Percentiles rank a stretch among this genome's conserved stretches.
Conservation (phyloP, 257 asterid genomes). For the Schizonepeta tenuifolia region DNA sequence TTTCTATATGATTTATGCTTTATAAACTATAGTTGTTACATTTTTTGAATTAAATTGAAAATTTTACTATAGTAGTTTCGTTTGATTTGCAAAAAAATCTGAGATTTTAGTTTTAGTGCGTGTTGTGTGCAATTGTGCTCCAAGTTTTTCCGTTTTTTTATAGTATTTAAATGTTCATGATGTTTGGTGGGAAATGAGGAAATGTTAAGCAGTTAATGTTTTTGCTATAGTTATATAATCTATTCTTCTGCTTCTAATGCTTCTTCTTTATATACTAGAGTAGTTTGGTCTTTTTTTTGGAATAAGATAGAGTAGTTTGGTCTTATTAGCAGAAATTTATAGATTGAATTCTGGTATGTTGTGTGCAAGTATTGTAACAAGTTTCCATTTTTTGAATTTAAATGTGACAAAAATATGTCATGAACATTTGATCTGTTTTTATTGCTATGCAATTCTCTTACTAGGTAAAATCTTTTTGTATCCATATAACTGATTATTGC, state of each 20-base stretch:
- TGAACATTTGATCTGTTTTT: not conserved
- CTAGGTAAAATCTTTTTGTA: not conserved
- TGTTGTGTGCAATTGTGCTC: not conserved
- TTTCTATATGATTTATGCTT: conserved; percentile 9
- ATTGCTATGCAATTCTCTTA: not conserved
- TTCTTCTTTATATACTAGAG: not conserved
- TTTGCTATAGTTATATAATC: not conserved
- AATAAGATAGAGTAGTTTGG: not conserved
- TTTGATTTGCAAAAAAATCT: not conserved
- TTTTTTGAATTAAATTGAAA: too few relatives aligned
- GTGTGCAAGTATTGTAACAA: not conserved
- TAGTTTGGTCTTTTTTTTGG: not conserved
- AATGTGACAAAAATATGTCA: conserved; percentile 9
- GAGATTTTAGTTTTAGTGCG: not conserved
- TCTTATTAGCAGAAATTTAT: not conserved
- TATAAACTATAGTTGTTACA: too few relatives aligned
- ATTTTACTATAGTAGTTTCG: too few relatives aligned
- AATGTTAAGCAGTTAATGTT: not conserved
- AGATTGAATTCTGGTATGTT: not conserved
- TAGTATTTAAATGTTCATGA: not conserved
- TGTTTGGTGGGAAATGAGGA: not conserved
- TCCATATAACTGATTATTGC: conserved; percentile 2
- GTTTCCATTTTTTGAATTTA: not conserved
- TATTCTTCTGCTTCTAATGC: conserved; percentile 5
- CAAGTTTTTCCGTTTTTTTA: not conserved